Evolutionary conservation across 106 monocot species (phyloP).

Genomic region (Alisma plantagoaquatica): DNA sequence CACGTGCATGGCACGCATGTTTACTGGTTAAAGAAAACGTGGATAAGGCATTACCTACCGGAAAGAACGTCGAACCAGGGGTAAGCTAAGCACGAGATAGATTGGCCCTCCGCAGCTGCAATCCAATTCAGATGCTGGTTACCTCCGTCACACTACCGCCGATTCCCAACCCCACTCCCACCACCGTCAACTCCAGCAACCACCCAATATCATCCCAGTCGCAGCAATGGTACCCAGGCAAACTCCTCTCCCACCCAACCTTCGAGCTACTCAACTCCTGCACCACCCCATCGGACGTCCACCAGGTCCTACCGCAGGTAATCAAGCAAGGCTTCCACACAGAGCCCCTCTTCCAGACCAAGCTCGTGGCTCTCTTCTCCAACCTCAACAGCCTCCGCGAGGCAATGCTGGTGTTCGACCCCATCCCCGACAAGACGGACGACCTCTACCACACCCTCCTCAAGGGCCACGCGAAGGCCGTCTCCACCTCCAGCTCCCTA

Average conservation of each 20-base stretch:
- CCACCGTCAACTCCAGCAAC: too few relatives aligned
- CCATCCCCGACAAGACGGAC: constrained; percentile 20
- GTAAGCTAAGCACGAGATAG: too few relatives aligned
- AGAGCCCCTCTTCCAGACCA: constrained; percentile 34
- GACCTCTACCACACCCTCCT: constrained; percentile 58
- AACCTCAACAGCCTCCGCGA: constrained; percentile 32
- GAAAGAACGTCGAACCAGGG: too few relatives aligned
- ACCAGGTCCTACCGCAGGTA: constrained; percentile 33
- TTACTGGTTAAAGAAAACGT: too few relatives aligned
- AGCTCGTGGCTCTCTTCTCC: constrained; percentile 52
- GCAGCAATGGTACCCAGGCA: too few relatives aligned
- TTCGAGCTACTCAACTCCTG: constrained; percentile 41
- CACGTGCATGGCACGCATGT: too few relatives aligned
- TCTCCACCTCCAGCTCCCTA: constrained; percentile 9
- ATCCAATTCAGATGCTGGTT: too few relatives aligned
- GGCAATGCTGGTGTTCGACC: constrained; percentile 36
- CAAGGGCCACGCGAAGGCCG: constrained; percentile 28
- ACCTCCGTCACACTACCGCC: too few relatives aligned
- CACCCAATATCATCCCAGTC: too few relatives aligned
- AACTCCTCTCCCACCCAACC: constrained; percentile 31
- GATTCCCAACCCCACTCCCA: too few relatives aligned
- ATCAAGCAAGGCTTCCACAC: constrained; percentile 29
- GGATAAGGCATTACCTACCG: too few relatives aligned
- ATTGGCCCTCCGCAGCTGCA: too few relatives aligned
- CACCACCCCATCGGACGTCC: constrained; percentile 26